Conservation (phyloP, 768 basidiomycete genomes). For the Pholiota conissans region DNA sequence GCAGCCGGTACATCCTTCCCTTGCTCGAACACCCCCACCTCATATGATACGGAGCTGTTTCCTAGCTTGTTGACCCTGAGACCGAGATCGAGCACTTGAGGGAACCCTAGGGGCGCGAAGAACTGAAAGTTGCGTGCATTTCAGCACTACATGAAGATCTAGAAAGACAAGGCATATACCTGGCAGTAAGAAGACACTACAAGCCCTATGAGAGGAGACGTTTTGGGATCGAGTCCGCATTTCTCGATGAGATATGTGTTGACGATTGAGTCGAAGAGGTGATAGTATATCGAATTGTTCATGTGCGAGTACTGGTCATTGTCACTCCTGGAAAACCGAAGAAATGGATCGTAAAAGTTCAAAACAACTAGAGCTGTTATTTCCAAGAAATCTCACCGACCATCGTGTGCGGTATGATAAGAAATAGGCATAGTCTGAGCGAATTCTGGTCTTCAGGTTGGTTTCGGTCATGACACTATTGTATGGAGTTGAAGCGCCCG, state of each 20-base stretch:
- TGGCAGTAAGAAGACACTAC: slow-evolving; percentile 79
- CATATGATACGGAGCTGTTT: slow-evolving; percentile 75
- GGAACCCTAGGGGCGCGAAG: slow-evolving; percentile 74
- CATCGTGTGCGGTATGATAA: slow-evolving; percentile 70
- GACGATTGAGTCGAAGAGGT: slow-evolving; percentile 79
- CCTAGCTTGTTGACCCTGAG: slow-evolving; percentile 69
- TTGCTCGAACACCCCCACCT: slow-evolving; percentile 72
- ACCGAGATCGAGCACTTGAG: slow-evolving; percentile 68
- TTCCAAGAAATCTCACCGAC: slow-evolving; percentile 35
- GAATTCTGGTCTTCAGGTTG: slow-evolving; percentile 38
- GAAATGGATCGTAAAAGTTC: not conserved
- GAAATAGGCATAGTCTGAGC: slow-evolving; percentile 59
- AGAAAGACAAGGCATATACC: slow-evolving; percentile 27
- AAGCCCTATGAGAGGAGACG: slow-evolving; percentile 63
- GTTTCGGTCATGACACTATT: slow-evolving; percentile 27
- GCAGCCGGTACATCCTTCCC: slow-evolving; percentile 39
- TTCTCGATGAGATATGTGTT: slow-evolving; percentile 75
- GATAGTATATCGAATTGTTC: slow-evolving; percentile 82
- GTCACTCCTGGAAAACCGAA: slow-evolving; percentile 58
- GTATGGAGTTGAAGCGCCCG: too few relatives aligned
- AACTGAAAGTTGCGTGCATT: slow-evolving; percentile 43
- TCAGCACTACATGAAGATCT: not conserved
- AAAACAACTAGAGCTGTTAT: not conserved
- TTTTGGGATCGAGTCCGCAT: slow-evolving; percentile 55
- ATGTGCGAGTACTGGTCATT: slow-evolving; percentile 85